phyloP scores from a whole-genome alignment of 2,329 filamentous ascomycete genomes.

The Verticillium tricorpus region DNA sequence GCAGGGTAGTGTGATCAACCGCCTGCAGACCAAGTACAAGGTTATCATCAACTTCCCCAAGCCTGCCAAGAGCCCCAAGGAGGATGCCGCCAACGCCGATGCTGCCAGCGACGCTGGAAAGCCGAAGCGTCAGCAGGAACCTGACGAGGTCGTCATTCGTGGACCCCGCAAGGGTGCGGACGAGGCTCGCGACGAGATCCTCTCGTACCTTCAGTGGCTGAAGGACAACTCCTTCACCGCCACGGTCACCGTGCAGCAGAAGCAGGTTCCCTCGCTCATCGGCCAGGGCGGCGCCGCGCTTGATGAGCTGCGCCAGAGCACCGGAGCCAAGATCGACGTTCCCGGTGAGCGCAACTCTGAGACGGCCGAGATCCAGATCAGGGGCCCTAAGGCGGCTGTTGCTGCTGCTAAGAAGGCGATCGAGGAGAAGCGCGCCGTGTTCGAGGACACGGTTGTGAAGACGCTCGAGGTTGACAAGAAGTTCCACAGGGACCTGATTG shows the following conservation, averaged over 20 bases:
- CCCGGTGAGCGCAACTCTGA: conserved; percentile 73
- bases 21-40: conserved; percentile 86
- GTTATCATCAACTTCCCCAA: conserved; percentile 93
- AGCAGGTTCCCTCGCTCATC: conserved; percentile 89
- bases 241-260: conserved; percentile 80
- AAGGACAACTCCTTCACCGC: conserved; percentile 81
- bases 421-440: conserved; percentile 78
- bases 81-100: conserved; percentile 68
- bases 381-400: conserved; percentile 88
- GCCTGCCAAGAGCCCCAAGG: conserved; percentile 56
- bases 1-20: conserved; percentile 82
- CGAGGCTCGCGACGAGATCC: conserved; percentile 84
- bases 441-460: conserved; percentile 83
- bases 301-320: conserved; percentile 80
- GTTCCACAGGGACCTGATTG: conserved; percentile 86
- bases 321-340: conserved; percentile 87
- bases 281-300: conserved; percentile 86
- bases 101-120: conserved; percentile 64
- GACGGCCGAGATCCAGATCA: conserved; percentile 82
- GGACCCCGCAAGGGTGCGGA: conserved; percentile 92
- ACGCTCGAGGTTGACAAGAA: conserved; percentile 91
- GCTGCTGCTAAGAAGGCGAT: conserved; percentile 87
- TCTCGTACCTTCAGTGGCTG: conserved; percentile 82
- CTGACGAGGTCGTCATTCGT: conserved; percentile 86
- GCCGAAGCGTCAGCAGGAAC: conserved; percentile 65